Conservation (phyloP, 495 filamentous ascomycete genomes). For the Penicillium salamii region DNA sequence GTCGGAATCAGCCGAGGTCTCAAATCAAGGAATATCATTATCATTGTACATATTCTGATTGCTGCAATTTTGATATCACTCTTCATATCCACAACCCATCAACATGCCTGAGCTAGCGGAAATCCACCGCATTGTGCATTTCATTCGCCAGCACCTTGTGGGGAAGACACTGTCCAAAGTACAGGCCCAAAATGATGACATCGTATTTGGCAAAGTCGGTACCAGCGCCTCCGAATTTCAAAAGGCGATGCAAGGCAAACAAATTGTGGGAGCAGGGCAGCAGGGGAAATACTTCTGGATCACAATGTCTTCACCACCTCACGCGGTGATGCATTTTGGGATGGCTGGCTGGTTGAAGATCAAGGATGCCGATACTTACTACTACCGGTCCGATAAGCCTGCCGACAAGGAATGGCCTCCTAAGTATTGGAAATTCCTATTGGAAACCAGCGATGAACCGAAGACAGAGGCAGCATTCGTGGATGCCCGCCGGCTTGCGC, state of each 20-base stretch:
- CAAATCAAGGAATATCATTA: too few species aligned
- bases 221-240: slow-evolving; percentile 71
- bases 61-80: too few species aligned
- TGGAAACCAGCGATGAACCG: slow-evolving; percentile 59
- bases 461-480: slow-evolving; percentile 78
- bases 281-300: slow-evolving; percentile 98
- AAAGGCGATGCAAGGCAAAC: slow-evolving; percentile 71
- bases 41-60: not conserved
- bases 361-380: slow-evolving; percentile 67
- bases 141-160: slow-evolving; percentile 73
- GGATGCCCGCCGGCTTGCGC: slow-evolving; percentile 70
- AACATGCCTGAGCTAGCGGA: slow-evolving; percentile 82
- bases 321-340: slow-evolving; percentile 88
- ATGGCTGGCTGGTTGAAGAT: slow-evolving; percentile 91
- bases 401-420: slow-evolving; percentile 78
- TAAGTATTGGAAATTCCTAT: slow-evolving; percentile 80
- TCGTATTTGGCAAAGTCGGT: slow-evolving; percentile 84
- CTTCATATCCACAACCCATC: not conserved
- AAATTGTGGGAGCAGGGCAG: slow-evolving; percentile 67
- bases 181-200: slow-evolving; percentile 69
- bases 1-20: not conserved
- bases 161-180: slow-evolving; percentile 75
- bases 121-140: slow-evolving; percentile 84
- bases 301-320: slow-evolving; percentile 69
- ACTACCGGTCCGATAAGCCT: slow-evolving; percentile 67